Percentiles rank a stretch among this genome's conserved stretches.
phyloP scores from a whole-genome alignment of 1,284 basidiomycete genomes.

The Mycosarcoma mackinlayi region DNA sequence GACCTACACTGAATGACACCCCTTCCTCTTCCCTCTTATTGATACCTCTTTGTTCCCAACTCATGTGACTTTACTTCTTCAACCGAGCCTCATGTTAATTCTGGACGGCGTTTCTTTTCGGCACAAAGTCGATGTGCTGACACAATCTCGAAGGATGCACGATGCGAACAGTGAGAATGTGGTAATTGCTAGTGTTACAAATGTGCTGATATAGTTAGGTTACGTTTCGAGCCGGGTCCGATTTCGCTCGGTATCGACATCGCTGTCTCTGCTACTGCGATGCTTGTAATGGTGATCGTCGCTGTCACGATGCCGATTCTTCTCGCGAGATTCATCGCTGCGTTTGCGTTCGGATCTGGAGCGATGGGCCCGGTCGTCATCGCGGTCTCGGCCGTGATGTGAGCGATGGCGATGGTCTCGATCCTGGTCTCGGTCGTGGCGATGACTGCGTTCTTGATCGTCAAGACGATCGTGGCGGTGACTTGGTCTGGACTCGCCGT shows the following conservation, averaged over 20 bases:
- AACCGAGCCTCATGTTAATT: background rate
- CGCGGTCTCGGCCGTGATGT: background rate
- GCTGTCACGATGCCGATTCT: slow-evolving; percentile 1
- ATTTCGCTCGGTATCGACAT: slow-evolving; percentile 21
- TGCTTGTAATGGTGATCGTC: background rate
- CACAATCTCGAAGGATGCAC: too few relatives aligned
- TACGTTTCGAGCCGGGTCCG: slow-evolving; percentile 19
- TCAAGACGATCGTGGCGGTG: slow-evolving; percentile 1
- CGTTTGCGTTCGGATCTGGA: slow-evolving; percentile 13
- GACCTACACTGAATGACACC: too few relatives aligned
- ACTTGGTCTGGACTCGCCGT: slow-evolving; percentile 3
- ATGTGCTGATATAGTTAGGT: background rate
- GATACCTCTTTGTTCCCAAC: slow-evolving; percentile 16
- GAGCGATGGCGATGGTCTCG: background rate
- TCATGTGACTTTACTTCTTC: slow-evolving; percentile 1
- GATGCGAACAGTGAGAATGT: too few relatives aligned
- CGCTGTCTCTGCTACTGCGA: background rate
- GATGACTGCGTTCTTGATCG: background rate
- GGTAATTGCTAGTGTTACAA: slow-evolving; percentile 2
- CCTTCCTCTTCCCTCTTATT: background rate
- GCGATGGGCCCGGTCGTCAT: slow-evolving; percentile 1
- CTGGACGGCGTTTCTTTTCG: background rate
- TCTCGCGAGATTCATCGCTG: slow-evolving; percentile 8
- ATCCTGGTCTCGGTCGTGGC: slow-evolving; percentile 10
- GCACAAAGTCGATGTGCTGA: background rate